Evolutionary conservation across 2,329 filamentous ascomycete species (phyloP), one percentile per base, ranked within the genome.

Genomic region (Hypoxylon sp.): DNA sequence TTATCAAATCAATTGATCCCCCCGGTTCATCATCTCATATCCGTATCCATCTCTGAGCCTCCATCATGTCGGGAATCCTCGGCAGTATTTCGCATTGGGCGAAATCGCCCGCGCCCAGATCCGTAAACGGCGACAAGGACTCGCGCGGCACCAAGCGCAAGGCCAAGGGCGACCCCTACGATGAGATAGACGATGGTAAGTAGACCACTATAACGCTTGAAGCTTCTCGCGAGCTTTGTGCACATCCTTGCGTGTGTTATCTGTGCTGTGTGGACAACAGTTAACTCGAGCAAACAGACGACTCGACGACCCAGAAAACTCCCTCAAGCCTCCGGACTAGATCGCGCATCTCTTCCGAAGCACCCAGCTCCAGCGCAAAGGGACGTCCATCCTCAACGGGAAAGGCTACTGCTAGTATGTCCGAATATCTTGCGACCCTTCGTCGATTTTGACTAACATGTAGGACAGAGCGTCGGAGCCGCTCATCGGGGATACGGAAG

Each of bases 81-180:
- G 30, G 37, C 14, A 44, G 14, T 4, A 44, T 35, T 44, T 71
- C 37, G 8, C 40, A 44, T 6, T 63, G 48, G 49, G 22, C 40
- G 10, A 67, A 67, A 54, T 65, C 69, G 7, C 69, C 69, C 7
- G 64, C 57, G 20, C 65, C 64, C 22, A 57, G 31, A 42, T 60
- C 69, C 17, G 59, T 62, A 54, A 72, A 70, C 42, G 68, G 69
- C 33, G 57, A 49, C 50, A 51, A 70, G 42, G 64, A 67, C 25
- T 48, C 59, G 27, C 69, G 73, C 55, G 73, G 74, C 27, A 68
- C 58, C 5, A 78, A 78, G 72, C 71, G 76, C 69, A 77, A 77
- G 61, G 67, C 73, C 10, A 75, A 74, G 55, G 42, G 54, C 4
- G 75, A 77, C n/a, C 74, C 72, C 8, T 77, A 77, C 50, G 75